phyloP scores from a whole-genome alignment of 306 rosid genomes.

The Lathyrus tuberosus region DNA sequence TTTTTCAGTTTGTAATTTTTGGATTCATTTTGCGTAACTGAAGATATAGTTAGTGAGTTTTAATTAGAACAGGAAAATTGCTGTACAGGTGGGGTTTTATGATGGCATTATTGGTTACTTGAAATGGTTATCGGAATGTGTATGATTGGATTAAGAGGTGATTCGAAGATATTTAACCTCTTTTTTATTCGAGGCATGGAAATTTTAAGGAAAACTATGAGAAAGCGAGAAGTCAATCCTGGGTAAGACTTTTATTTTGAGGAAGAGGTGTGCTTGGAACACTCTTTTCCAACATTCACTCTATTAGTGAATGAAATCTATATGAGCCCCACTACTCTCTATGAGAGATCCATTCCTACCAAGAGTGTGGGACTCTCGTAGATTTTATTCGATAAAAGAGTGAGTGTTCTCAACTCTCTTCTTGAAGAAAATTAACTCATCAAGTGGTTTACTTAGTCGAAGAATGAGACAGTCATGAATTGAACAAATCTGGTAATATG shows the following conservation, averaged over 20 bases:
- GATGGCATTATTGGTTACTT: constrained; percentile 1
- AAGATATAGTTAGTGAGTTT: not conserved
- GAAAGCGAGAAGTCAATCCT: not conserved
- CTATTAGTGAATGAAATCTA: too few species aligned
- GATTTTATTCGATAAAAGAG: too few species aligned
- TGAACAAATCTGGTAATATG: not conserved
- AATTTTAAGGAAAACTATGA: not conserved
- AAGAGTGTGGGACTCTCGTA: too few species aligned
- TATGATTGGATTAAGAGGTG: not conserved
- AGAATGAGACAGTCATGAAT: not conserved
- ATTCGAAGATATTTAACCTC: not conserved
- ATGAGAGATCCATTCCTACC: too few species aligned
- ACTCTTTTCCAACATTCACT: too few species aligned
- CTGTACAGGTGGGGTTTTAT: constrained; percentile 1
- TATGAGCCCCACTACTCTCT: too few species aligned
- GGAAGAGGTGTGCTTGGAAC: not conserved
- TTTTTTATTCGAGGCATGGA: constrained; percentile 6
- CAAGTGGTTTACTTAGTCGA: not conserved
- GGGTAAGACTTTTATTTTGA: not conserved
- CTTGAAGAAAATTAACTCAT: not conserved
- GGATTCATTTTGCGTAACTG: not conserved
- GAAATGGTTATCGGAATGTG: not conserved
- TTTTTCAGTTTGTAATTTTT: constrained; percentile 9
- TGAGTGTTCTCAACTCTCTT: not conserved
- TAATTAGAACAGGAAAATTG: not conserved